phyloP scores from a whole-genome alignment of 139 green algal species.

The Coelastrella sp. region DNA sequence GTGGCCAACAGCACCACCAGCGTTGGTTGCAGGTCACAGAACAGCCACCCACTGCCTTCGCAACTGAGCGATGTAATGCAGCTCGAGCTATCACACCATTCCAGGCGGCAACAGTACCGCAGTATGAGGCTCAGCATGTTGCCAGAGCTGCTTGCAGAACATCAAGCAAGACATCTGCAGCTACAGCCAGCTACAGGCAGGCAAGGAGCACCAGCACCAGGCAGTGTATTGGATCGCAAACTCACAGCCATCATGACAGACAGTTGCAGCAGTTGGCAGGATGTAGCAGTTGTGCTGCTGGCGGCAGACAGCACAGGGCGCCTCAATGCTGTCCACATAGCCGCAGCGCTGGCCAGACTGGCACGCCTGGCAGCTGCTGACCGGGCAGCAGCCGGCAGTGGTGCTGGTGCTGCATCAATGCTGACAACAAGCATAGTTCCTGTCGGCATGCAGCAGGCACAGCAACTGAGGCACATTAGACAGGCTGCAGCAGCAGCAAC shows the following conservation, averaged over 20 bases:
- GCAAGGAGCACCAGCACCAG: not conserved
- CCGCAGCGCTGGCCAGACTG: constrained; percentile 19
- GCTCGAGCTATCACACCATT: not conserved
- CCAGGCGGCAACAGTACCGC: not conserved
- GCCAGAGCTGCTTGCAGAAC: no score
- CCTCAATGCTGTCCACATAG: constrained; percentile 16
- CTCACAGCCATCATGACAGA: constrained; percentile 15
- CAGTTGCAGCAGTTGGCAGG: not conserved
- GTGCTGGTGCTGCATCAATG: not conserved
- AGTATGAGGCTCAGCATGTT: not conserved
- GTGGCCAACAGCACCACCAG: not conserved
- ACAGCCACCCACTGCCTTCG: not conserved
- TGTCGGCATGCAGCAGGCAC: not conserved
- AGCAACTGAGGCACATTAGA: not conserved
- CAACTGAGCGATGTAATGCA: not conserved
- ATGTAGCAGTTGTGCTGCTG: constrained; percentile 25
- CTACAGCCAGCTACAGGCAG: not conserved
- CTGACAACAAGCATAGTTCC: not conserved
- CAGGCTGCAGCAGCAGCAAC: not conserved
- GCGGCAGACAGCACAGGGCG: not conserved
- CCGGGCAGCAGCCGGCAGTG: not conserved
- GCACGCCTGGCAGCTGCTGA: constrained; percentile 22
- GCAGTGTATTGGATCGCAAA: constrained; percentile 1
- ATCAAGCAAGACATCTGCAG: constrained; percentile 7
- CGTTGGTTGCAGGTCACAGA: not conserved